Base-by-base conservation (phyloP, 805 yeast species). In the Saccharomycopsis malanga region DNA sequence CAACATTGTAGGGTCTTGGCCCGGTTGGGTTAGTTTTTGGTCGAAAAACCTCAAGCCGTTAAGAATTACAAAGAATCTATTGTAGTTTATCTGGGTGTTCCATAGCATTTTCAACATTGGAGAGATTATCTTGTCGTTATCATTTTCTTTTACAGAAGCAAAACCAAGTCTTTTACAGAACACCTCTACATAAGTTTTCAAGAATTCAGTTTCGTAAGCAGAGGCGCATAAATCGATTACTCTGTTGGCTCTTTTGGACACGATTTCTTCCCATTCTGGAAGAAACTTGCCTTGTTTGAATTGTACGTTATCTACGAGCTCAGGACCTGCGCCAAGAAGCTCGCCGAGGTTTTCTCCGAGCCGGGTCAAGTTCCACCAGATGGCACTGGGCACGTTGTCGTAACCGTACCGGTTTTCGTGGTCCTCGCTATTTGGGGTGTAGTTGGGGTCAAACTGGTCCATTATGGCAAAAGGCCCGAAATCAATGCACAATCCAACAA, bases 381-480 rank as follows among this genome's bases (percentile, higher is more conserved):
- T 79, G 0, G 89, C 77, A 22, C 81, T 74, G 0, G 98, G 97
- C 9, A 87, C 82, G 58, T 85, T 87, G n/a, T 73, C 73, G 65
- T 83, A 89, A 5, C 87, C 77, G 61, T 93, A 91, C 39, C 96
- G 70, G 15, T 68, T 61, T 42, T 68, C 66, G 37, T 71, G 73
- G 62, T 93, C 98, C 58, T 88, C 97, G 47, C 87, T 87, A 60
- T 93, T 91, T 1, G 98, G 91, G 0, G 97, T 85, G 59, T 74
- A 91, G 42, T 72, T 63, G 14, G 94, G 89, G 57, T 87, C 81
- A 60, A 82, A 91, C 39, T 74, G 76, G 59, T 89, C 96, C 83
- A 89, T 74, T 51, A 88, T 83, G 17, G 94, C 85, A 66, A 86
- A 93, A 0, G 98, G 98, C 2, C 98, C 98, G 63, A 83, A 93